Evolutionary conservation across 495 filamentous ascomycete genomes (phyloP), one percentile per base, ranked within the genome.

Genomic region (Pyronema domesticum): DNA sequence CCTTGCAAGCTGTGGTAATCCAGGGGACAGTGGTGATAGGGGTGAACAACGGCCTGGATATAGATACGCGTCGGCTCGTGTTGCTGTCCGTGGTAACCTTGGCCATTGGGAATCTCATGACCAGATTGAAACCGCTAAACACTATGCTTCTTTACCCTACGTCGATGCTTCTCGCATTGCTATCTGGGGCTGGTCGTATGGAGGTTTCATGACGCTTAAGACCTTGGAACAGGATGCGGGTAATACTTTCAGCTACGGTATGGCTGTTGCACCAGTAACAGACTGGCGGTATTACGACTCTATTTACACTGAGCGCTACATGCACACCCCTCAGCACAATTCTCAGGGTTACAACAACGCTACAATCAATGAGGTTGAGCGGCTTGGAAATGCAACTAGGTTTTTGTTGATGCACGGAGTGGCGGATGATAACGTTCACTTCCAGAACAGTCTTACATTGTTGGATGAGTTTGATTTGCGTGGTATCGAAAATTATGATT

Each of bases 111-210:
- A 98, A 72, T 78, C 86, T 7, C 73, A 76, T 35, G 93, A 96
- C 65, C 91, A 98, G 67, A 95, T 98, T 53, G 82, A 80, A 6
- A 83, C 87, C 4, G 91, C 85, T 14, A 86, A 89, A 71, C 78
- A 83, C 51, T 96, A 85, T 85, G 81, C 80, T 0, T 65, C 68
- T 40, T 94, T 91, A 71, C 65, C 73, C 30, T 96, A 96, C 67
- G 82, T 94, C 5, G 93, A 96, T 68, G 74, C 76, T 56, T 70
- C 76, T 8, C 74, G 81, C 35, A 79, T 98, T 55, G 89, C 88
- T 0, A 94, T 98, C 62, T 98, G 91, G 91, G 91, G 91, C 37
- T 98, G 91, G 91, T 91, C 84, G 57, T 98, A 89, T 64, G 91
- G 91, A 36, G 91, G 91, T 14, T 98, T 94, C 73, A 89, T 86